Evolutionary conservation across 2,329 filamentous ascomycete species (phyloP), one percentile per base, ranked within the genome.

Genomic region (Lachnellula hyalina): DNA sequence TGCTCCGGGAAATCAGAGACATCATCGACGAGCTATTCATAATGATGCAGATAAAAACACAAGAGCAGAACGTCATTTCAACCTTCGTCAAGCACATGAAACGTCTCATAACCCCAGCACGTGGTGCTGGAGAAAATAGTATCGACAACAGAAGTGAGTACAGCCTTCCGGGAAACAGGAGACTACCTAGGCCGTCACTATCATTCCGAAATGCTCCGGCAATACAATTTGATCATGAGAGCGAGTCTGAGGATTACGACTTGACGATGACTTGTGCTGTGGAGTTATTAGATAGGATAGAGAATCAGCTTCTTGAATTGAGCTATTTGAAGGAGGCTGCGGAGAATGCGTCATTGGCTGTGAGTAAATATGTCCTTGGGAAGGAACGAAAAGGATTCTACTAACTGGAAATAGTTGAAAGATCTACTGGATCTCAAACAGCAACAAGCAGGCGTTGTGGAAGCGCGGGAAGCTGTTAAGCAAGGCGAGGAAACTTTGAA

Each of bases 11-110:
- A 51, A 71, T 75, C 11, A 73, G 74, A 25, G 74, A 77, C 32
- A 74, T 77, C 28, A 60, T 73, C 2, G 74, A 77, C 6, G 75
- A 78, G 53, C 65, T 78, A 0, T 69, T 71, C 3, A 77, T 77
- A 19, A 76, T 78, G 71, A 61, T 71, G 0, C 63, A 69, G 2
- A 65, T 76, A 12, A 64, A 63, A 7, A 64, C 60, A 4, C 64
- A 66, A 23, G 73, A 58, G 47, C 35, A 52, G 28, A 34, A 21
- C 6, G 54, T 56, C 5, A 25, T 32, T 28, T 14, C 36, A 45
- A 51, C 47, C 42, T 61, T 61, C 17, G 36, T 46, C 5, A 59
- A 46, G 36, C 44, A 55, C 23, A 34, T 57, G 17, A 25, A 54
- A 9, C 41, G 51, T 19, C 35, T 58, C 19, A 35, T 46, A n/a